Base-by-base conservation (phyloP, 371 early-diverging fungal species). In the Gilbertella persicaria region DNA sequence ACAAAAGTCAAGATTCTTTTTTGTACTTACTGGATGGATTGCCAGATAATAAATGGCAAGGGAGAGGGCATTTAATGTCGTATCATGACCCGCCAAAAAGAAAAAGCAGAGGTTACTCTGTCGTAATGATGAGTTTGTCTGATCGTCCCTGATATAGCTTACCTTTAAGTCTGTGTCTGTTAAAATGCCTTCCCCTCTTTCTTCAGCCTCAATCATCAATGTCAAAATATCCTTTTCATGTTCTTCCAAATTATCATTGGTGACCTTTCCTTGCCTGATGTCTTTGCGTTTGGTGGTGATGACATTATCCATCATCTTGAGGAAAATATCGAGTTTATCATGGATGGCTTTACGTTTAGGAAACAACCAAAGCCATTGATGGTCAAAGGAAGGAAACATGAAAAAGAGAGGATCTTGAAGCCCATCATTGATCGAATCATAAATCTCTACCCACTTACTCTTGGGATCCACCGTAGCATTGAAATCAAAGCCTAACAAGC, bases 71-170 rank as follows among this genome's bases (percentile, higher is more conserved):
- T 64, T 68, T 3, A 84, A 67, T 1, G 85, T 78, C 5, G 83
- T 84, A 49, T 67, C 69, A 43, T 74, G 67, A 2, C 76, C 66
- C 19, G 86, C 87, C 2, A 83, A 46, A 50, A 80, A 68, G 20
- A 66, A 70, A 0, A 58, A 25, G 25, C 59, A 53, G 1, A 75
- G 23, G 21, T 63, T 67, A 33, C 46, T 59, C 71, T 72, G 26
- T n/a, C 16, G 16, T 19, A 10, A 6, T 14, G 16, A 10, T 21
- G 9, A 26, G 24, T 21, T 2, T 29, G 3, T 10, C n/a, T 19
- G 0, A 29, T 12, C 9, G 20, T 19, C 20, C 28, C 29, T 20
- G 3, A 28, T 6, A 54, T 29, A 26, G 0, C 21, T n/a, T 45
- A 66, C 73, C 66, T 39, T 63, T 38, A 69, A 36, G 19, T 77